Evolutionary conservation across 2,329 filamentous ascomycete genomes (phyloP), one percentile per base, ranked within the genome.

Genomic region (Tolypocladium sp.): DNA sequence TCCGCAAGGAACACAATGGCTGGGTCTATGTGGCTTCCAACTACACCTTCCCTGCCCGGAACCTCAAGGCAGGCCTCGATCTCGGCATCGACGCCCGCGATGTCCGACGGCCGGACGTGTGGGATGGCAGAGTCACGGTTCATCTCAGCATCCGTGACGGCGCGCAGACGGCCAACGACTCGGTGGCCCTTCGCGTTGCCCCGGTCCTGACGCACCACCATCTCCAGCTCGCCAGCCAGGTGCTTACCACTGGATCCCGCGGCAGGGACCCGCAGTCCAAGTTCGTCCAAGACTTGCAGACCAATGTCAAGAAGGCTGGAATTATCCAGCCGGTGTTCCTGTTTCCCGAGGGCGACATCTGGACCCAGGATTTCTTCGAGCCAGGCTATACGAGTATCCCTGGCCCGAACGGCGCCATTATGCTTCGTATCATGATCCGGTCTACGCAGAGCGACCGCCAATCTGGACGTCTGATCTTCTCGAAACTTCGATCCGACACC

Each of bases 321-420:
- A 58, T 69, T 3, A 15, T 63, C 17, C 51, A 62, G 8, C 63
- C 67, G 0, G 56, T 72, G 0, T 57, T 64, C 10, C 54, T 61
- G 3, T 60, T 74, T 59, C 62, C 67, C 25, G 56, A 58, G 1
- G 61, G 59, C 37, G 72, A 76, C 59, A 63, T 70, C 52, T 77
- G 73, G 74, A 66, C 69, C 1, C 74, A 76, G 59, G 74, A 77
- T 57, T 69, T 73, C 42, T 60, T 77, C 35, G 73, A 76, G 62
- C 69, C 74, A 0, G 74, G 64, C 1, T 77, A 74, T 59, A 65
- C 66, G 4, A 74, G 70, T 56, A 76, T 76, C 60, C 74, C 74
- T 0, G 73, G 73, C 0, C 70, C 73, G 1, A 22, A 71, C 5
- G 70, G 72, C 0, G 62, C 70, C 2, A 62, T 74, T 8, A 60